Base-by-base conservation (phyloP, 179 eudicot species). In the Heliamphora pulchella region DNA sequence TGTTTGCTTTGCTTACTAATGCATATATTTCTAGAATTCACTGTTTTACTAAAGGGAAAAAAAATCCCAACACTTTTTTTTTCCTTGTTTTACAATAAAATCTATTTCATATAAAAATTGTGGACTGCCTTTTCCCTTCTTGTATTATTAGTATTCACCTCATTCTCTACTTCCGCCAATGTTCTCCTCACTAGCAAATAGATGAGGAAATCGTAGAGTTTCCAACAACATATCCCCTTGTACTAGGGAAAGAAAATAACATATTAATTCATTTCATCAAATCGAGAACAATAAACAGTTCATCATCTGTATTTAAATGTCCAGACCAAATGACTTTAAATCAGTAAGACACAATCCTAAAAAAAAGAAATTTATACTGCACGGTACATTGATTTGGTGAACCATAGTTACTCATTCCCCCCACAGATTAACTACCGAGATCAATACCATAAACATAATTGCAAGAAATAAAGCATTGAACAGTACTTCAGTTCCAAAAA, bases 1-100 rank as follows among this genome's bases (percentile, higher is more conserved):
- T 51, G 15, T 31, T 76, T 63, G 80, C 58, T 77, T 76, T 77
- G 64, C 65, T 74, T 74, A 39, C 11, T 4, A 31, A 57, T 31
- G 31, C 31, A 31, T 31, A 31, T 31, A 31, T 31, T 31, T 31
- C 31, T 31, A 31, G 31, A 31, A 31, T 31, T 74, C 77, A 55
- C 46, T 22, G 64, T 51, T 39, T 14, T 10, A 13, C 48, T 31
- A 31, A 71, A 2, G 0, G 41, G 51, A 14, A 17, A 57, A 39
- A 10, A 73, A 13, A 39, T 5, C 39, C 50, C 1, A 57, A 39
- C 47, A 5, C 0, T n/a, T 31, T 22, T 74, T 74, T 41, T 74
- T 57, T 20, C 41, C 39, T 65, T 3, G 10, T 9, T 74, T 9
- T 0, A 8, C 53, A 18, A 8, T 50, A 63, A 20, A 10, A 18